These are phyloP conservation scores for Tricholoma hemisulphureum DNA, from an alignment of 768 basidiomycete species.

Conservation along the genomic window DNA sequence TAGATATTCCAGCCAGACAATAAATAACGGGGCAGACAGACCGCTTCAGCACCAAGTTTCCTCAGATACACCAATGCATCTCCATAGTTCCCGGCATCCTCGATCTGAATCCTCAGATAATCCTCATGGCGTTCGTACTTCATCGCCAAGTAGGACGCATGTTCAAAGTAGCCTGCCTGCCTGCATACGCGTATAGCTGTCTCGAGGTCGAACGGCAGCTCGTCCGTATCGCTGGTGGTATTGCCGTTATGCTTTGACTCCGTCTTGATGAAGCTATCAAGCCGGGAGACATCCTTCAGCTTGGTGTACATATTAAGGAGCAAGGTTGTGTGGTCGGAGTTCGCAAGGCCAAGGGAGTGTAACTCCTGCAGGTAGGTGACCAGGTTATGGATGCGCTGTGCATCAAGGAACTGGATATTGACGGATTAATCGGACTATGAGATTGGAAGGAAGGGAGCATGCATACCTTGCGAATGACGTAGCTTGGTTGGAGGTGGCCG, in stretches of 20 bases:
- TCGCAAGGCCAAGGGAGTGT: conserved; percentile 85
- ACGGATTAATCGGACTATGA: neutral
- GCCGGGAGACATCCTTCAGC: conserved; percentile 82
- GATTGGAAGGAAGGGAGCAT: neutral
- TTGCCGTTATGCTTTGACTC: conserved; percentile 59
- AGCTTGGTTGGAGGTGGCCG: conserved; percentile 86
- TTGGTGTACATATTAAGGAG: conserved; percentile 98
- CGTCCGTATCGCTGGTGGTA: conserved; percentile 57
- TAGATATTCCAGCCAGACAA: neutral
- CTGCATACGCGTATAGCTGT: conserved; percentile 96
- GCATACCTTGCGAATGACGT: conserved; percentile 91
- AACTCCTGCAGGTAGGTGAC: conserved; percentile 95
- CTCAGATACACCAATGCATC: conserved; percentile 84
- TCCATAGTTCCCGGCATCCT: conserved; percentile 79
- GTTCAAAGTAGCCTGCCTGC: conserved; percentile 94
- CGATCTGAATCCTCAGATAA: conserved; percentile 89
- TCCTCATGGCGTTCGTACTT: conserved; percentile 92
- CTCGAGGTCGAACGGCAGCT: conserved; percentile 94
- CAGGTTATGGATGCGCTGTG: conserved; percentile 92
- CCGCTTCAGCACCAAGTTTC: conserved; percentile 73
- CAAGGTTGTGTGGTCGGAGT: conserved; percentile 94
- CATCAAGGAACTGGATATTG: conserved; percentile 84
- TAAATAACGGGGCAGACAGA: conserved; percentile 38
- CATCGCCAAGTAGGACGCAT: conserved; percentile 89
- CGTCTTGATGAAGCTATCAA: conserved; percentile 91